Evolutionary conservation across 106 monocot species (phyloP), one percentile per base, ranked within the genome.

Genomic region (Allium fistulosum): DNA sequence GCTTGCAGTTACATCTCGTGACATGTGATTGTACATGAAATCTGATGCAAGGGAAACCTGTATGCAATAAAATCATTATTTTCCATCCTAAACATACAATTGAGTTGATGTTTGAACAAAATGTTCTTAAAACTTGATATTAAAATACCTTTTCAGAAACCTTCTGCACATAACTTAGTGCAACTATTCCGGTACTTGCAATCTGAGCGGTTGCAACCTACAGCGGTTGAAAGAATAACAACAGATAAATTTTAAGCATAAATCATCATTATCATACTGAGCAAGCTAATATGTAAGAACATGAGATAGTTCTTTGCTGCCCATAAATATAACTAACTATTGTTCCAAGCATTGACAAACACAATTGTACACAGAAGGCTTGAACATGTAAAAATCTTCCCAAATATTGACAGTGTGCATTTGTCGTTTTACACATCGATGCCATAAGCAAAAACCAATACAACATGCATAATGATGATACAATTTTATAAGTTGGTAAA

Each of bases 31-130:
- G 65, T 99, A 99, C 93, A 99, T 93, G 66, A 99, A 93, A 74
- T 99, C 99, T 64, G 99, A 76, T 52, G 99, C 99, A 63, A 99
- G 85, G n/a, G 93, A 93, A 64, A 99, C 99, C 99, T 99, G 81
- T 48, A 78, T 45, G 37, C 37, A 37, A 37, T 37, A 37, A 37
- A 37, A 37, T 37, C 37, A 37, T 37, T 37, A 37, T 37, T 37
- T 37, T 0, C 37, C 1, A 37, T 37, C 37, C 37, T 37, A 37
- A 37, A 37, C 37, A 37, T 37, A 1, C 37, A 37, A 37, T 5
- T 37, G 37, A 37, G 37, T 37, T 37, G 37, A 37, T 5, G 37
- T 37, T 5, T 37, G 5, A 37, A 37, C 37, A 37, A 37, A 37
- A 37, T 2, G 37, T 37, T 5, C 37, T 5, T 37, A 37, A 37